These are phyloP conservation scores for Trichoderma gracile DNA, from an alignment of 2,329 filamentous ascomycete species.

Conservation along the genomic window DNA sequence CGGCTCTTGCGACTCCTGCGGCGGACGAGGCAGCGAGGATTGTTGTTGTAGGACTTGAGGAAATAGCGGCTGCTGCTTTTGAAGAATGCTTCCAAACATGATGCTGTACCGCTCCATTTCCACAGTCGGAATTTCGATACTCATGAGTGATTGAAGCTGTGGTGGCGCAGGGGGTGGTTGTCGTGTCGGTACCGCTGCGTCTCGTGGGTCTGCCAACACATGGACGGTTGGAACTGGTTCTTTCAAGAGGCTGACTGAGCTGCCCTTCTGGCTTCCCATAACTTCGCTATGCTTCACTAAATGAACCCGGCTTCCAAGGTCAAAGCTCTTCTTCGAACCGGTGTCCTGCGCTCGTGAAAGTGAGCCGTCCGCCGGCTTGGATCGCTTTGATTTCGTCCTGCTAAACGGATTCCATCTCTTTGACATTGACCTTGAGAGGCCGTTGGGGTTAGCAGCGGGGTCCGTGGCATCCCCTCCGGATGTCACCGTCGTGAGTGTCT, in stretches of 20 bases:
- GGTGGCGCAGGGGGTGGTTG: neutral
- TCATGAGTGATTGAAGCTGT: conserved; percentile 48
- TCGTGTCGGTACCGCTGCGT: neutral
- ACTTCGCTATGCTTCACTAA: neutral
- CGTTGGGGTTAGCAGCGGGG: conserved; percentile 29
- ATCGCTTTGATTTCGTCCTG: conserved; percentile 41
- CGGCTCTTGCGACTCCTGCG: neutral
- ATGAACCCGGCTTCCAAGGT: neutral
- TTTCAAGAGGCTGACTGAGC: neutral
- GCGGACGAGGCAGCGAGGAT: neutral
- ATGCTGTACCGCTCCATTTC: conserved; percentile 89
- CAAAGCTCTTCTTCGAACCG: neutral
- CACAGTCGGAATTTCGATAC: conserved; percentile 77
- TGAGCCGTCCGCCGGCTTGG: conserved; percentile 21
- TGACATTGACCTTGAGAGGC: conserved; percentile 47
- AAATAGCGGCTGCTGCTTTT: conserved; percentile 37
- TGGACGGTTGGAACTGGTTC: neutral
- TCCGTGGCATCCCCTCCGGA: conserved; percentile 28
- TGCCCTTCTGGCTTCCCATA: neutral
- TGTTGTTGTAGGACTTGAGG: conserved; percentile 1
- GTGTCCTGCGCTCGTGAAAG: neutral
- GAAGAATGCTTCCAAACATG: conserved; percentile 81
- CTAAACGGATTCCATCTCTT: conserved; percentile 63
- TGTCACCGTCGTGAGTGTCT: conserved; percentile 32
- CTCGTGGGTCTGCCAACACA: conserved; percentile 4